Conservation (phyloP, 2,329 filamentous ascomycete genomes). For the Colletotrichum cordylinicola region DNA sequence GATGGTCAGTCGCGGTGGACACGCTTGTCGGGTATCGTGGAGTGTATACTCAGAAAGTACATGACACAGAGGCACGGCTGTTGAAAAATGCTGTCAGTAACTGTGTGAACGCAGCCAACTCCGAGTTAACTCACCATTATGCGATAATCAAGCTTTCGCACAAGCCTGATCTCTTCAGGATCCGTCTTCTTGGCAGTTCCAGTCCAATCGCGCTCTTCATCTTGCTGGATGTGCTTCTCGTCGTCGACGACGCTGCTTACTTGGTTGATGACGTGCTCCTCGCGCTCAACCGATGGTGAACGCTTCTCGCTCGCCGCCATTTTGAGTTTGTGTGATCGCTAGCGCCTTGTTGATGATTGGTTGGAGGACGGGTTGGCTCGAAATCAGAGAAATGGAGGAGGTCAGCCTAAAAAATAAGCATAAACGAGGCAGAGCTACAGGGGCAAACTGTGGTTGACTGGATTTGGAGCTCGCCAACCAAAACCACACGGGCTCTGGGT, state of each 20-base stretch:
- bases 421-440: background rate
- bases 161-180: conserved; percentile 42
- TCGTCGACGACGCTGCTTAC: conserved; percentile 13
- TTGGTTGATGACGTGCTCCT: conserved; percentile 14
- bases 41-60: conserved; percentile 44
- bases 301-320: conserved; percentile 16
- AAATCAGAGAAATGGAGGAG: too few relatives aligned
- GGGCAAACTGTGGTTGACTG: background rate
- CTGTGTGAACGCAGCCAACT: background rate
- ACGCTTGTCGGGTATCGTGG: background rate
- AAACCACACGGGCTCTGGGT: background rate
- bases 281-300: conserved; percentile 9
- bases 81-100: background rate
- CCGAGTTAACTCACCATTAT: conserved; percentile 41
- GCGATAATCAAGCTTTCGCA: conserved; percentile 44
- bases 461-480: background rate
- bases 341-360: background rate
- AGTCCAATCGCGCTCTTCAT: conserved; percentile 39
- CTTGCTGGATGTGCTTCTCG: conserved; percentile 24
- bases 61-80: conserved; percentile 44
- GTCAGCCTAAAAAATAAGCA: conserved; percentile 4
- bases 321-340: background rate
- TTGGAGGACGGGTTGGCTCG: background rate
- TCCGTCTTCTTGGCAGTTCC: conserved; percentile 43
- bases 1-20: background rate